Base-by-base conservation (phyloP, 441 rosid genomes). In the Sinapis alba region DNA sequence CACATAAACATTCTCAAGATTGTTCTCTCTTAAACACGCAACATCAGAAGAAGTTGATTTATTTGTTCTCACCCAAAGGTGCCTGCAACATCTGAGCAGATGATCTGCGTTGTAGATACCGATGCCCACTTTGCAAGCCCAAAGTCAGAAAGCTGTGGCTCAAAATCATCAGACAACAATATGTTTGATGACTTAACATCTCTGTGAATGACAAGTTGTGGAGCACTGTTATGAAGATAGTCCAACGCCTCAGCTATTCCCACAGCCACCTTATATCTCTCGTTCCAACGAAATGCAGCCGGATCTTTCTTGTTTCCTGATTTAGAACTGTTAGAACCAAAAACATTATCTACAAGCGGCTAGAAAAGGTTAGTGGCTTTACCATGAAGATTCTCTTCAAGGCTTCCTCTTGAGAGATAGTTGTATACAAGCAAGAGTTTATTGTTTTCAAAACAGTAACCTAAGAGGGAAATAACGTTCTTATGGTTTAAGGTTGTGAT, bases 111-210 rank as follows among this genome's bases (percentile, higher is more conserved):
- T 54, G 89, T 71, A 64, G 87, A 77, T 23, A 76, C 53, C 0
- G 85, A 73, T 26, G 79, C 88, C 93, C 90, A 86, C 74, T 81
- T 84, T 6, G 93, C 88, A 47, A 88, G 88, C 68, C 93, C 93
- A 63, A 88, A 88, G 79, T 88, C 93, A 57, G 89, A 85, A 62
- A 88, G 82, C 93, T 88, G 83, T 71, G 59, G 36, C 36, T 32
- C 36, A 32, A 32, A 32, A 32, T 32, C 36, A 28, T 28, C 34
- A 28, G 34, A 28, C 34, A 28, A 23, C 41, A 88, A 74, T 69
- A 88, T 80, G 70, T 88, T 88, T 26, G 93, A 87, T 15, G 93
- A 86, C 79, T 88, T 88, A 71, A 88, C 88, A 80, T 88, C 93
- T 73, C 92, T 80, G 71, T 88, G 93, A 72, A 88, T 86, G 30